Evolutionary conservation across 192 early-diverging fungal genomes (phyloP).

Genomic region (Coemansia asiatica): DNA sequence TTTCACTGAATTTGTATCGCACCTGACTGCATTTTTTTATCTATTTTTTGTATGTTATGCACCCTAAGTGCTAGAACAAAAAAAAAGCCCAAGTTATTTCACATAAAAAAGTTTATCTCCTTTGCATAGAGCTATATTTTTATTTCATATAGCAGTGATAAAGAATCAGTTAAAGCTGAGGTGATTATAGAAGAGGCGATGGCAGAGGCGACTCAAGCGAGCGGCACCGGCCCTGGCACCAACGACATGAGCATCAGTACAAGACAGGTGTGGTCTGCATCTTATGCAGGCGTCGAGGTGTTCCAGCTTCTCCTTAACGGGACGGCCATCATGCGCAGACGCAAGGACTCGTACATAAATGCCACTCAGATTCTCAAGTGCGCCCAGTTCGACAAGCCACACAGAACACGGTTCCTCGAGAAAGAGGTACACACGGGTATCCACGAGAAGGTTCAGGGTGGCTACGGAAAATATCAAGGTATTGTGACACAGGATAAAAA

Average conservation of each 20-base stretch:
- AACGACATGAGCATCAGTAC: slow-evolving; percentile 10
- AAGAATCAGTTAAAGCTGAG: background rate
- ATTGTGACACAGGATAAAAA: slow-evolving; percentile 20
- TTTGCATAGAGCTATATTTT: background rate
- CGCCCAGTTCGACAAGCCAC: slow-evolving; percentile 82
- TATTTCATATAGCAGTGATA: background rate
- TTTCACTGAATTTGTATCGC: too few species aligned
- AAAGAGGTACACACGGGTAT: slow-evolving; percentile 73
- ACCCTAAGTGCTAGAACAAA: background rate
- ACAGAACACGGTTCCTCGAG: slow-evolving; percentile 86
- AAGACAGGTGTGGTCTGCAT: slow-evolving; percentile 52
- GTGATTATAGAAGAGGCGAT: background rate
- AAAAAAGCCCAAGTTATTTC: background rate
- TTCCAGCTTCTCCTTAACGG: slow-evolving; percentile 75
- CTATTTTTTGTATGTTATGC: background rate
- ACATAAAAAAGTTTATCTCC: too few species aligned
- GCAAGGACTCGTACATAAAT: slow-evolving; percentile 80
- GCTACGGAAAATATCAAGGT: slow-evolving; percentile 94
- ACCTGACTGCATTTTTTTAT: too few species aligned
- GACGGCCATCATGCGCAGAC: slow-evolving; percentile 77
- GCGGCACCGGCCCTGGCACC: background rate
- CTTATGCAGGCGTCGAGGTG: slow-evolving; percentile 68
- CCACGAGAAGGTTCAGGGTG: slow-evolving; percentile 95
- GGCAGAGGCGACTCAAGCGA: background rate
- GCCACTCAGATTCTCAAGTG: slow-evolving; percentile 93